Percentiles rank a stretch among this genome's conserved stretches.
Conservation (phyloP, 306 rosid species). For the Hippophae rhamnoides region DNA sequence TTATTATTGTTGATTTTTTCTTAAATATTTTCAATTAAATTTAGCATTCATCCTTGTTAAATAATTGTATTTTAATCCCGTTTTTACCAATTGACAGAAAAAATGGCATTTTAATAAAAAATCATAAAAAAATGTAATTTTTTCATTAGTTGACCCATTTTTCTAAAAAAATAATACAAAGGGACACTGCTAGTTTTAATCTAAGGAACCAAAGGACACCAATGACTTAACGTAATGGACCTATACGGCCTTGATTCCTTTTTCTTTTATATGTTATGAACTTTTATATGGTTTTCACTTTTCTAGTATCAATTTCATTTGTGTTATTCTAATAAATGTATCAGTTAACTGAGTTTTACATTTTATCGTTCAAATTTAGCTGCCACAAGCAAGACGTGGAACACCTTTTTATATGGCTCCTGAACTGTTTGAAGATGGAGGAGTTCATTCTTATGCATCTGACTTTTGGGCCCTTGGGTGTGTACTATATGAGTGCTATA, state of each 20-base stretch:
- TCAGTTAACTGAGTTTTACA: constrained; percentile 20
- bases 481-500: constrained; percentile 82
- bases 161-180: too few relatives aligned
- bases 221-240: too few relatives aligned
- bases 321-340: background rate
- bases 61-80: too few relatives aligned
- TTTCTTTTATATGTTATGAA: constrained; percentile 4
- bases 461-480: constrained; percentile 99
- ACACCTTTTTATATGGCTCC: constrained; percentile 99
- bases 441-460: constrained; percentile 87
- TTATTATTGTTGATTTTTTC: too few relatives aligned
- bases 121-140: background rate
- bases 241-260: background rate
- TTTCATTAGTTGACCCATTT: constrained; percentile 4
- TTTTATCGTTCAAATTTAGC: constrained; percentile 35
- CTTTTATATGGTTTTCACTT: background rate
- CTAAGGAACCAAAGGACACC: too few relatives aligned
- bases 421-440: constrained; percentile 91
- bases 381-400: constrained; percentile 92
- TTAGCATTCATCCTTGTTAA: too few relatives aligned
- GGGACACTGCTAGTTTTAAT: too few relatives aligned
- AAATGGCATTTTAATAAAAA: too few relatives aligned
- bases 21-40: too few relatives aligned
- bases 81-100: too few relatives aligned
- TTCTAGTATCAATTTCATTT: constrained; percentile 1